A percentile compares a stretch with the other conserved stretches of the same genome.
phyloP scores from a whole-genome alignment of 305 asterid genomes.

The Fraxinus nigra region DNA sequence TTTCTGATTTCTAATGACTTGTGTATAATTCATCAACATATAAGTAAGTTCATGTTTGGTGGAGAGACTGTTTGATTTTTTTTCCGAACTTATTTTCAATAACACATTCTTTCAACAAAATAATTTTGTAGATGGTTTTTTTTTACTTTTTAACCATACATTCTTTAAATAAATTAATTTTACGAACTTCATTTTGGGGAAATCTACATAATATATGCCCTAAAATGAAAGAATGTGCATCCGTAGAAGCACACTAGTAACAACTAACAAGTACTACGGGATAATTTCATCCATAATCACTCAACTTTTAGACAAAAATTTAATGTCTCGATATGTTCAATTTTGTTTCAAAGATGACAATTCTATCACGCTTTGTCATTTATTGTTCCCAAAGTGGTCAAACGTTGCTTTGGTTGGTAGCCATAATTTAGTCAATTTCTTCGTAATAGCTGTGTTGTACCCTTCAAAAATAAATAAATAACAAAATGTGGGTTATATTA shows the following conservation, averaged over 20 bases:
- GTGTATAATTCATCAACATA: neutral
- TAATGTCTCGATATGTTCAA: neutral
- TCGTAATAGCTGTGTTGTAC: neutral
- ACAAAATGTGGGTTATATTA: neutral
- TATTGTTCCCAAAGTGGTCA: neutral
- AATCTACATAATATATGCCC: neutral
- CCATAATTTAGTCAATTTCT: neutral
- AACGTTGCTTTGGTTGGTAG: neutral
- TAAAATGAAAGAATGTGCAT: neutral
- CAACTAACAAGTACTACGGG: neutral
- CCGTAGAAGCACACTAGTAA: neutral
- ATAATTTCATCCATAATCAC: neutral
- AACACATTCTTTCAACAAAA: neutral
- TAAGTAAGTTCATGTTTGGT: neutral
- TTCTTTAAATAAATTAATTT: neutral
- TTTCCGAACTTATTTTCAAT: too few relatives aligned
- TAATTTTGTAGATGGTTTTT: neutral
- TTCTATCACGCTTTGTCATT: neutral
- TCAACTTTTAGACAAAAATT: neutral
- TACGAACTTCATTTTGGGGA: neutral
- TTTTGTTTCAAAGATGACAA: neutral
- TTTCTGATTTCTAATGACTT: neutral
- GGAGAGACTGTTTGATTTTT: too few relatives aligned
- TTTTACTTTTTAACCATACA: neutral
- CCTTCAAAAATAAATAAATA: neutral